Conservation (phyloP, 1,284 basidiomycete species). For the Gastroboletus turbinatus region DNA sequence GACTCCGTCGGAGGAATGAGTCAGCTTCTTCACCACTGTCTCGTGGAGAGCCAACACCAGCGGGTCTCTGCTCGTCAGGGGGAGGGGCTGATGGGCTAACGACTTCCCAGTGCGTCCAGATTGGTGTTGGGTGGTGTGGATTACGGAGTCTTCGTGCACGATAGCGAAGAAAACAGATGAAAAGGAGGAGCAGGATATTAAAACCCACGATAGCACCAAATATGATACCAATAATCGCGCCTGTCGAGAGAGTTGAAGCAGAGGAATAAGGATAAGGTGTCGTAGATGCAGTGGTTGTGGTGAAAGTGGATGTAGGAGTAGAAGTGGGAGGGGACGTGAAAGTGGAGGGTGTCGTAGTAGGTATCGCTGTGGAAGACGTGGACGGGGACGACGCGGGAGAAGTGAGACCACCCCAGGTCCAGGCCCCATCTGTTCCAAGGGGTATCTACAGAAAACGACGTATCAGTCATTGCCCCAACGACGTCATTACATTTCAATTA, state of each 20-base stretch:
- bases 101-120: constrained; percentile 57
- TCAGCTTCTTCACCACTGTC: constrained; percentile 66
- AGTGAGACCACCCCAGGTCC: constrained; percentile 64
- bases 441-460: constrained; percentile 53
- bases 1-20: constrained; percentile 51
- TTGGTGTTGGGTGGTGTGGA: constrained; percentile 37
- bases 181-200: constrained; percentile 47
- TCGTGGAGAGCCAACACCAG: constrained; percentile 64
- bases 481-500: constrained; percentile 7
- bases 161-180: constrained; percentile 51
- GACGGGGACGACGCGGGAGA: constrained; percentile 41
- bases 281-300: constrained; percentile 29
- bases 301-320: constrained; percentile 26
- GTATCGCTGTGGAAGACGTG: constrained; percentile 27
- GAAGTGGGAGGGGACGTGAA: constrained; percentile 28
- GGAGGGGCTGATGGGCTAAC: constrained; percentile 32
- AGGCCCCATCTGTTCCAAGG: constrained; percentile 54
- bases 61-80: constrained; percentile 36
- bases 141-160: constrained; percentile 43
- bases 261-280: constrained; percentile 29
- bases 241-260: constrained; percentile 29
- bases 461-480: constrained; percentile 12
- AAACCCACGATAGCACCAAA: constrained; percentile 41
- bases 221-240: constrained; percentile 48
- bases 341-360: constrained; percentile 27